These are phyloP conservation scores for Pyrenula aspistea DNA, from an alignment of 495 filamentous ascomycete species.

Conservation along the genomic window DNA sequence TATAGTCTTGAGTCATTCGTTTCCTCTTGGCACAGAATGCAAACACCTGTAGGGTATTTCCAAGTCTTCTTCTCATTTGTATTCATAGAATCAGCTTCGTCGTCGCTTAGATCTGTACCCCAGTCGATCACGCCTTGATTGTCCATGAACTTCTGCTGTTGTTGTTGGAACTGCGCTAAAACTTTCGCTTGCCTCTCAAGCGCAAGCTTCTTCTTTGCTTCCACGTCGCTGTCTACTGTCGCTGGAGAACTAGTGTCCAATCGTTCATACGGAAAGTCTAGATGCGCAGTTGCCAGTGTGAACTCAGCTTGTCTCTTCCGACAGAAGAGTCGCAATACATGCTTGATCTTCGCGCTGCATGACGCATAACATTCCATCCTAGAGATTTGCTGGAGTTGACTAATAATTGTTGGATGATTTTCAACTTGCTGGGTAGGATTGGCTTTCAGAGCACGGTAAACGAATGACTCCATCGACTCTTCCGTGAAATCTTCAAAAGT, in stretches of 20 bases:
- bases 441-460: constrained; percentile 52
- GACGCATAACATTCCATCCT: constrained; percentile 60
- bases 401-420: constrained; percentile 53
- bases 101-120: constrained; percentile 62
- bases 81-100: constrained; percentile 43
- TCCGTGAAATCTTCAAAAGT: constrained; percentile 42
- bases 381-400: constrained; percentile 61
- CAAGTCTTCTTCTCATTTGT: constrained; percentile 58
- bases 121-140: constrained; percentile 77
- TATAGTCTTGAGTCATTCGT: constrained; percentile 81
- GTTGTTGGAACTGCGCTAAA: constrained; percentile 94
- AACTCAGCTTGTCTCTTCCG: constrained; percentile 66
- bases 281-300: constrained; percentile 40
- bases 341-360: constrained; percentile 72
- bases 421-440: constrained; percentile 41
- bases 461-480: constrained; percentile 45
- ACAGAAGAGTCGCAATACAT: constrained; percentile 77
- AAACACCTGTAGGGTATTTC: constrained; percentile 91
- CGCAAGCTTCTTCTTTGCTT: constrained; percentile 80
- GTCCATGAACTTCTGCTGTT: constrained; percentile 87
- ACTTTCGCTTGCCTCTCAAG: constrained; percentile 79
- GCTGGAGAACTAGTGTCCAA: constrained; percentile 46
- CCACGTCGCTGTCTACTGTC: constrained; percentile 54
- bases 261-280: constrained; percentile 39
- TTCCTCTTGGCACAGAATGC: constrained; percentile 93